phyloP scores from a whole-genome alignment of 306 rosid genomes.

The Acacia confusa region DNA sequence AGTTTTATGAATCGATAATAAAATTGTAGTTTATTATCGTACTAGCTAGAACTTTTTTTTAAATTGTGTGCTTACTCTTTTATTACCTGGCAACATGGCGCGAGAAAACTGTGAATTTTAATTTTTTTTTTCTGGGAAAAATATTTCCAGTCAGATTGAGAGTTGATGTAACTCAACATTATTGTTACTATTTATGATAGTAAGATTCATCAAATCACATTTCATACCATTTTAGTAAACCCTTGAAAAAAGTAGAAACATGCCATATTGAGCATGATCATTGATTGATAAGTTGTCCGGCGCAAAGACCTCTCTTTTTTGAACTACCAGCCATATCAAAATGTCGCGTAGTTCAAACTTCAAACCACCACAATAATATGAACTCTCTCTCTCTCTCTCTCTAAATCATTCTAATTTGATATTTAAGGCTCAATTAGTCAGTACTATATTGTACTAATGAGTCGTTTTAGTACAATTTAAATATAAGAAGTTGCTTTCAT shows the following conservation, averaged over 20 bases:
- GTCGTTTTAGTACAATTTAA: background rate
- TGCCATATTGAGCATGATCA: background rate
- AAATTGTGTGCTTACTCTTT: background rate
- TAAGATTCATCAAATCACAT: background rate
- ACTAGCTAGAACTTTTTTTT: background rate
- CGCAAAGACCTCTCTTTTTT: background rate
- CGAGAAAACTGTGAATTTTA: background rate
- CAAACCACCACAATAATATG: background rate
- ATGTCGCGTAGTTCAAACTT: background rate
- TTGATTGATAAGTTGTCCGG: background rate
- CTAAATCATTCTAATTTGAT: background rate
- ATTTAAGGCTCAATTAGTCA: constrained; percentile 16
- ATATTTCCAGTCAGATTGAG: background rate
- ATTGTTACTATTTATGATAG: too few species aligned
- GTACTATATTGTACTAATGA: background rate
- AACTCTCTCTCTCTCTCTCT: background rate
- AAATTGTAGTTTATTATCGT: too few species aligned
- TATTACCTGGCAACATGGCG: background rate
- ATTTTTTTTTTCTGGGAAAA: too few species aligned
- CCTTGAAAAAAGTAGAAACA: background rate
- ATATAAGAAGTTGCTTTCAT: constrained; percentile 21
- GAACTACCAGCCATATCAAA: background rate
- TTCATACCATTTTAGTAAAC: background rate
- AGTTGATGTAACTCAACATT: background rate
- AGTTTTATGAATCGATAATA: too few species aligned